Base-by-base conservation (phyloP, 129 eudicot genomes). In the Flaveria linearis region DNA sequence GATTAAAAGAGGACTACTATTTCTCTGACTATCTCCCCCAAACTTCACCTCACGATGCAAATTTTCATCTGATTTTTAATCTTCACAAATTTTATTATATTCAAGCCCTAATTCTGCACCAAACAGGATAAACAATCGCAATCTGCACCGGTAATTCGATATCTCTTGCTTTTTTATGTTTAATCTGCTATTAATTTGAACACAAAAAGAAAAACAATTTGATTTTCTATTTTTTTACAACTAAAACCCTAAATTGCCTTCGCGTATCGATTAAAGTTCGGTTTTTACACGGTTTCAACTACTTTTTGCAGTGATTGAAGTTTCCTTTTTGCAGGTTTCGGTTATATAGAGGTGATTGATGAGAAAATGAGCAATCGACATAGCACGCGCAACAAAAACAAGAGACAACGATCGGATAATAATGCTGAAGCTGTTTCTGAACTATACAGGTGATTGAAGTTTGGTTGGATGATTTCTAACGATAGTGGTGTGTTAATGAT, bases 381-480 rank as follows among this genome's bases (percentile, higher is more conserved):
- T 9, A 80, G 84, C 22, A 91, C 97, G 39, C 86, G 99, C 30
- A 89, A 89, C 52, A 94, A 91, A 68, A 89, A 86, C 73, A 94
- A 94, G 87, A 82, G 99, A 71, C 84, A 42, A 30, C 78, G 90
- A 77, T 76, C 86, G 33, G 99, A 94, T 28, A 96, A 89, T 75
- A 87, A 89, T 89, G 94, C 85, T 46, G 90, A 79, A 30, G 81
- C 64, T 42, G 26, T 86, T 65, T 71, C 91, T 20, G 90, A 87
- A 66, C 72, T 87, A 72, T 94, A 82, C 70, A 87, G 98, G 98
- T 90, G 74, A 76, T 16, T 39, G 7, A 43, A 71, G 62, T 76
- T 76, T 45, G 36, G 43, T 26, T 26, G 61, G 46, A 26, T 56
- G 57, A 10, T 66, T 65, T 64, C 20, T 33, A 39, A 39, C 28